These are phyloP conservation scores for Ajuga reptans DNA, from an alignment of 305 asterid genomes.

Conservation along the genomic window DNA sequence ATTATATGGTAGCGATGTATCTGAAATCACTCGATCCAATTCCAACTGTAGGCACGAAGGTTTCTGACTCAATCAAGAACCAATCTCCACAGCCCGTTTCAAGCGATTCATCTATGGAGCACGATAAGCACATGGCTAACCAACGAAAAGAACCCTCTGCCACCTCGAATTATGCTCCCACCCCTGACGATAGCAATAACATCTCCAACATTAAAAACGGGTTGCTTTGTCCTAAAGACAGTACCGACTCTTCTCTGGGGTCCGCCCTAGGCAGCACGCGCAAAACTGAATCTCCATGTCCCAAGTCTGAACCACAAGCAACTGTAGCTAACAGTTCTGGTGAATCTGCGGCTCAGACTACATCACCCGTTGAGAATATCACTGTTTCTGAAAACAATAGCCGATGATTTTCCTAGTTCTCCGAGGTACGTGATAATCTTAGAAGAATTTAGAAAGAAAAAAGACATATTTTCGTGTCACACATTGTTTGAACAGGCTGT, in stretches of 20 bases:
- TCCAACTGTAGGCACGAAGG: conserved; percentile 31
- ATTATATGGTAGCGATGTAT: conserved; percentile 3
- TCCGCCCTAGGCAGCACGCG: neutral
- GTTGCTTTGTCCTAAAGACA: conserved; percentile 19
- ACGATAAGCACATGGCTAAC: conserved; percentile 18
- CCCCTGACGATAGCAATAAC: neutral
- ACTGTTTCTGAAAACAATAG: conserved; percentile 3
- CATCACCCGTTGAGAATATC: conserved; percentile 10
- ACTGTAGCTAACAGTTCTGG: conserved; percentile 5
- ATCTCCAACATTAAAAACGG: neutral
- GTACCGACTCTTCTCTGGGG: conserved; percentile 10
- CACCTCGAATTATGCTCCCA: neutral
- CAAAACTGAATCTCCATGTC: conserved; percentile 10
- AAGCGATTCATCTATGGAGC: conserved; percentile 32
- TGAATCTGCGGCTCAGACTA: conserved; percentile 9
- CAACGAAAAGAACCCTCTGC: conserved; percentile 24
- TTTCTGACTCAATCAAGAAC: conserved; percentile 25
- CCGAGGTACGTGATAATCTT: neutral
- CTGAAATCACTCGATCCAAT: conserved; percentile 8
- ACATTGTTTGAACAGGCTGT: conserved; percentile 1
- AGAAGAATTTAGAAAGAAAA: neutral
- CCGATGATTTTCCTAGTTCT: conserved; percentile 7
- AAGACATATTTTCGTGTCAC: neutral
- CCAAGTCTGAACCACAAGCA: conserved; percentile 9
- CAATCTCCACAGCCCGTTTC: conserved; percentile 28